Base-by-base conservation (phyloP, 1,284 basidiomycete species). In the Trichosporon coremiiforme region DNA sequence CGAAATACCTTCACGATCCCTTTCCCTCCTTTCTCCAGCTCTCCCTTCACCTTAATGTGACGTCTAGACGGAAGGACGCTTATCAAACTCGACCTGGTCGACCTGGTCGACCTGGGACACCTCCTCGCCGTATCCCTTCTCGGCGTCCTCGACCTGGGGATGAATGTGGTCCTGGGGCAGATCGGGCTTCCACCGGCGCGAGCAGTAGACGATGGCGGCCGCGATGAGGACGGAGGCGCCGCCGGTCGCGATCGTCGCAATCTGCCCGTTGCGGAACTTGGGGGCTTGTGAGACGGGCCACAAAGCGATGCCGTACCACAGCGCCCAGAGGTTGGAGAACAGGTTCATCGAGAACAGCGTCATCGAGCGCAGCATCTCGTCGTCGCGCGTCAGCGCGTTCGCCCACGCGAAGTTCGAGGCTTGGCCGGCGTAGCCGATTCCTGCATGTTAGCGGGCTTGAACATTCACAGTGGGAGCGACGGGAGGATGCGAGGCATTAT, bases 341-440 rank as follows among this genome's bases (percentile, higher is more conserved):
- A 74, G 68, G 75, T 79, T 79, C 80, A 81, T 81, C 17, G 71
- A 71, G 67, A 75, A 77, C 10, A 82, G 69, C 10, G 80, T 82
- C 47, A 80, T 22, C 0, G 80, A 75, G 35, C 80, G 75, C 20
- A 82, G 71, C 36, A 77, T 73, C 62, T 82, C 80, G 73, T 82
- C 78, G 45, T 82, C 80, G 53, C 80, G 72, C 20, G 75, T 78
- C 36, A 79, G 55, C 20, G 73, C 66, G 70, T 80, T 82, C 17
- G 80, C 80, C 80, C 80, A 82, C 0, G 79, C 79, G 66, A 80
- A 80, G 71, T 82, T 82, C 22, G 73, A 73, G 2, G 81, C 81
- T 69, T 82, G 81, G 20, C 81, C 80, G 0, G 78, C 77, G 64
- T 80, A 80, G 0, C 78, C 79, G 45, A 80, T 73, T 38, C 36